Evolutionary conservation across 768 basidiomycete genomes (phyloP).

Genomic region (Mycena latifolia): DNA sequence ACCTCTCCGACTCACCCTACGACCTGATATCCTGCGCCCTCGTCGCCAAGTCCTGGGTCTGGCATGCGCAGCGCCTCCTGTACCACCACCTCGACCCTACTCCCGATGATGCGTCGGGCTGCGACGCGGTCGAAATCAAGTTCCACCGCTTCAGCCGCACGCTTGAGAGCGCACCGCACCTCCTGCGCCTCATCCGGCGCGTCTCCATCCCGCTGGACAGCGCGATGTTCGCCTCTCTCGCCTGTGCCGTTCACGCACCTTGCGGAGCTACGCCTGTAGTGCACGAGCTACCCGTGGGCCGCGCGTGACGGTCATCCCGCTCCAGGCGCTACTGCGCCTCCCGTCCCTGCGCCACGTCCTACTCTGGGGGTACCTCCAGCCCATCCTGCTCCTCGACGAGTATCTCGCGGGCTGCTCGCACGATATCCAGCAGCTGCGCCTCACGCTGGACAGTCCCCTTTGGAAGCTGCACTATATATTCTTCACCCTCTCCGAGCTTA

Average conservation of each 20-base stretch:
- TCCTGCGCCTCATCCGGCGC: slow-evolving; percentile 1
- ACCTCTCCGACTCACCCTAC: not conserved
- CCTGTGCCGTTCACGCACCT: slow-evolving; percentile 1
- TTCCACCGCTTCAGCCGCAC: not conserved
- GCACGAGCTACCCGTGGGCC: too few species aligned
- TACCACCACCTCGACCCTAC: not conserved
- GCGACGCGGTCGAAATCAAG: too few species aligned
- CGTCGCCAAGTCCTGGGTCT: slow-evolving; percentile 5
- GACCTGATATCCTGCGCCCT: too few species aligned
- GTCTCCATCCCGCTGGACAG: slow-evolving; percentile 3
- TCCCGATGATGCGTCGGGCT: not conserved
- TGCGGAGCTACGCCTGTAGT: too few species aligned
- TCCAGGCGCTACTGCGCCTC: slow-evolving; percentile 1
- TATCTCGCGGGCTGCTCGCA: not conserved
- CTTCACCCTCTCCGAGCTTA: too few species aligned
- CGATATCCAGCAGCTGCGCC: not conserved
- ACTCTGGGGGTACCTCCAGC: slow-evolving; percentile 11
- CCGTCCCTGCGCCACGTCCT: not conserved
- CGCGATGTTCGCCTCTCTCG: not conserved
- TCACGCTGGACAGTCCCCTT: too few species aligned
- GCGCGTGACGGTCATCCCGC: too few species aligned
- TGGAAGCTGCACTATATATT: too few species aligned
- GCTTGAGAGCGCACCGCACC: not conserved
- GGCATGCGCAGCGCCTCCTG: not conserved
- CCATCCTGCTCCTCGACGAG: not conserved